Evolutionary conservation across 441 rosid species (phyloP).

Genomic region (Theobroma grandiflorum): DNA sequence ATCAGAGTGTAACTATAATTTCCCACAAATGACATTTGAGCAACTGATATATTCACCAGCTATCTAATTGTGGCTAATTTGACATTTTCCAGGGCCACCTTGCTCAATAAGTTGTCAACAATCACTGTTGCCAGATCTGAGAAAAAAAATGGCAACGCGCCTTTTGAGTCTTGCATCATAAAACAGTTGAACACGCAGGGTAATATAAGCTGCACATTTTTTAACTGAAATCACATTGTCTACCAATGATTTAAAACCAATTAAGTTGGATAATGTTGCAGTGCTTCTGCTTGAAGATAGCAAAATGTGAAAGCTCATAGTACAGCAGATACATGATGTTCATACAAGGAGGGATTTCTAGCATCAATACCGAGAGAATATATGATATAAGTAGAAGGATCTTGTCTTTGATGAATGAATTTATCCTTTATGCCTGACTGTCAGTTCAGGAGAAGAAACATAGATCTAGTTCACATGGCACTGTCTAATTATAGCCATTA

Average conservation of each 20-base stretch:
- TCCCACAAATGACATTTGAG: not conserved
- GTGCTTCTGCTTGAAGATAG: not conserved
- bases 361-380: not conserved
- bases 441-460: too few species aligned
- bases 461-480: not conserved
- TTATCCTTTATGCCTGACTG: not conserved
- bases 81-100: not conserved
- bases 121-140: not conserved
- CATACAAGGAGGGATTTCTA: not conserved
- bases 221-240: not conserved
- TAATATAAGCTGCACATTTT: not conserved
- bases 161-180: not conserved
- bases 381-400: not conserved
- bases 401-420: not conserved
- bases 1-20: too few species aligned
- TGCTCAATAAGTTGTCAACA: not conserved
- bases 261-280: not conserved
- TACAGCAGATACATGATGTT: not conserved
- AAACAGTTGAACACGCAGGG: not conserved
- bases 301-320: not conserved
- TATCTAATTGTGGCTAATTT: not conserved
- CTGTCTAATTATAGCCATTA: not conserved
- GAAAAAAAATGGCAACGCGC: not conserved
- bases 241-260: not conserved
- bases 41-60: not conserved